phyloP scores from a whole-genome alignment of 108 stramenopile species.

The Skeletonema potamos region DNA sequence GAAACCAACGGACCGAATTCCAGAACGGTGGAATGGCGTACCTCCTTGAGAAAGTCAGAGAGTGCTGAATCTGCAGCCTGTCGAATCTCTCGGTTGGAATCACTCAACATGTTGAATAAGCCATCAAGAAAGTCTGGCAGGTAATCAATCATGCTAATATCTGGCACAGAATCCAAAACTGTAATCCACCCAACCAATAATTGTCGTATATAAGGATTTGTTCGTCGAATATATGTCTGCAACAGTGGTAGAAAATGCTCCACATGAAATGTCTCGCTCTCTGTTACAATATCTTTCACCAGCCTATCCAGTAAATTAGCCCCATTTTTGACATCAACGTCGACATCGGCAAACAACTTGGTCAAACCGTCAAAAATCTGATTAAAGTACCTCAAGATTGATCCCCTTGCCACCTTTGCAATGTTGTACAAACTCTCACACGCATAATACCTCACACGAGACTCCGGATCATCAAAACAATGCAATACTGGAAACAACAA shows the following conservation, averaged over 20 bases:
- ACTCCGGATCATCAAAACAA: conserved; percentile 97
- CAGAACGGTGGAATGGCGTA: conserved; percentile 82
- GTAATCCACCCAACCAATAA: conserved; percentile 98
- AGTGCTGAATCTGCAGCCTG: conserved; percentile 89
- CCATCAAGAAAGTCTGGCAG: conserved; percentile 97
- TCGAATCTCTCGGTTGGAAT: conserved; percentile 94
- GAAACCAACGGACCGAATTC: conserved; percentile 96
- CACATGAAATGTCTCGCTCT: conserved; percentile 89
- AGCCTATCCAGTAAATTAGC: conserved; percentile 94
- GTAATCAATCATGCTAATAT: conserved; percentile 95
- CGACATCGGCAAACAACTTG: conserved; percentile 95
- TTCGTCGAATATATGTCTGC: conserved; percentile 93
- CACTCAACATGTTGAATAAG: conserved; percentile 96
- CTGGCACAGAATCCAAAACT: conserved; percentile 93
- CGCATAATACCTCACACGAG: conserved; percentile 96
- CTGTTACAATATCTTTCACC: conserved; percentile 97
- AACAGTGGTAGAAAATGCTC: conserved; percentile 95
- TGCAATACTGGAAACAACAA: conserved; percentile 95
- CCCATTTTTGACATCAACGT: conserved; percentile 98
- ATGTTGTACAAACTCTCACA: conserved; percentile 98
- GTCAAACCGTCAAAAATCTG: conserved; percentile 96
- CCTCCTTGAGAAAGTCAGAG: conserved; percentile 87
- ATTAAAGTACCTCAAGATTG: conserved; percentile 89
- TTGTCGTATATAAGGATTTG: conserved; percentile 96
- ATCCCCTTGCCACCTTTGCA: conserved; percentile 92